phyloP scores from a whole-genome alignment of 805 yeast genomes.

The Brettanomyces custersianus region DNA sequence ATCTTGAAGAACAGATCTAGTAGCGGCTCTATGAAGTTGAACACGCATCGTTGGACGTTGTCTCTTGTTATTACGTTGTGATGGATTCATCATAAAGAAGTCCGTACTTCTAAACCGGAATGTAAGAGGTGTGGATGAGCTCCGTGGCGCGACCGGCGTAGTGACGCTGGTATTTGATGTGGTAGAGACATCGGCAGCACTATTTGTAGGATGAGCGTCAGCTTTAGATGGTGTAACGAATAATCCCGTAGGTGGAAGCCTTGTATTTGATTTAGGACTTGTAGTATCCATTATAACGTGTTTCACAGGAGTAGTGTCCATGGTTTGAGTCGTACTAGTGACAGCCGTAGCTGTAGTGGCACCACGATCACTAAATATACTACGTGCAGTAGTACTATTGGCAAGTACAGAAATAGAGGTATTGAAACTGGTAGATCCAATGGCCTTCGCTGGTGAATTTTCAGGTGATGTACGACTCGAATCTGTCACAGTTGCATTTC shows the following conservation, averaged over 20 bases:
- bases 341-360: not conserved
- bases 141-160: not conserved
- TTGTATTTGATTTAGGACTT: not conserved
- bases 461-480: slow-evolving; percentile 2
- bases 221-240: slow-evolving; percentile 16
- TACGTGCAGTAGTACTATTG: too few relatives aligned
- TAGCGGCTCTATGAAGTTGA: slow-evolving; percentile 4
- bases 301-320: not conserved
- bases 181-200: not conserved
- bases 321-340: not conserved
- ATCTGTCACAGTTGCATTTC: slow-evolving; percentile 1
- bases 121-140: slow-evolving; percentile 11
- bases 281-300: not conserved
- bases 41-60: slow-evolving; percentile 25
- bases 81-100: slow-evolving; percentile 22
- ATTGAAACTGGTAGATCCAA: not conserved
- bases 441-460: slow-evolving; percentile 4
- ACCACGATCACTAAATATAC: not conserved
- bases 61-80: slow-evolving; percentile 16
- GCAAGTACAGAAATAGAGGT: not conserved
- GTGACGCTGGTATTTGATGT: not conserved
- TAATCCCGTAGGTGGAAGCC: slow-evolving; percentile 19
- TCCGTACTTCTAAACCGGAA: slow-evolving; percentile 29
- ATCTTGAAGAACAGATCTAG: slow-evolving; percentile 2
- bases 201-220: not conserved